Evolutionary conservation across 345 rosid genomes (phyloP), one percentile per base, ranked within the genome.

Genomic region (Physaria fendleri): DNA sequence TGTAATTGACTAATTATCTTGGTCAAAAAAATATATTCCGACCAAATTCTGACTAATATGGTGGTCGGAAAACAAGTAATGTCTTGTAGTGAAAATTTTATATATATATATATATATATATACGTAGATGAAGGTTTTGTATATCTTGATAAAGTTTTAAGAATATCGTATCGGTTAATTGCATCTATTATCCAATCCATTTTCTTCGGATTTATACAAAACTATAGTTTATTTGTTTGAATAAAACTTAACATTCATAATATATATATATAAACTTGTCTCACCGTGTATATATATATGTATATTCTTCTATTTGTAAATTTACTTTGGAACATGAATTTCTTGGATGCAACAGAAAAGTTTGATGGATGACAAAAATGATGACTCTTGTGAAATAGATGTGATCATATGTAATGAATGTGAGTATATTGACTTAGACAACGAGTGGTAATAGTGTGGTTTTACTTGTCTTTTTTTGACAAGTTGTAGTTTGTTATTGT

Each of bases 401-500:
- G 42, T 5, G 27, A 51, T n/a, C n/a, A 42, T 13, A 59, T 59
- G 3, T 29, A 48, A 48, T 32, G 13, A n/a, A n/a, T 22, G 27
- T 57, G 56, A 7, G 23, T 53, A 15, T 8, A 37, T 52, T 68
- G 73, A 61, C 56, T 27, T 53, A 39, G 49, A 53, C 56, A 61
- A 60, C 20, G 18, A 25, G 15, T 52, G 49, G 56, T 25, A 56
- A 33, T 37, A 33, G 65, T 49, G 59, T 49, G 59, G 47, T 24
- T 42, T 17, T 43, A 25, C 33, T 60, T 52, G 49, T 52, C 73
- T 1, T 68, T 56, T 68, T 68, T 52, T 34, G 33, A 43, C 66
- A 60, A 68, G 67, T 68, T 56, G 73, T 48, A 34, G 8, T 48
- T 44, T 52, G 73, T 44, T 68, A 18, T 14, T 52, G 49, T 27